Evolutionary conservation across 257 asterid species (phyloP).

Genomic region (Ocimum tenuiflorum): DNA sequence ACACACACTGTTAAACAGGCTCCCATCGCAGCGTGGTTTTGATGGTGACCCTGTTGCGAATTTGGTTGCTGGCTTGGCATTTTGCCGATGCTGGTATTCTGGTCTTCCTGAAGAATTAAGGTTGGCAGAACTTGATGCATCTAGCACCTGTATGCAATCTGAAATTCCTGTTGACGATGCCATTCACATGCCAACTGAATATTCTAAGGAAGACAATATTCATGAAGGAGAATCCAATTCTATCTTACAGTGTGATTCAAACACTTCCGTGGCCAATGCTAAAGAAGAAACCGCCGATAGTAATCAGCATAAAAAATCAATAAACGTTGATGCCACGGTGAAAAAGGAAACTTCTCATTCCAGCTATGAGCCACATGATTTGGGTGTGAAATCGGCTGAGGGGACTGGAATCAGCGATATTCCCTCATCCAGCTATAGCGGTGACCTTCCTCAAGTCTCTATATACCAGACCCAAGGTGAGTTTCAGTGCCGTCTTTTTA

Average conservation of each 20-base stretch:
- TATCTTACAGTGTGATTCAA: slow-evolving; percentile 31
- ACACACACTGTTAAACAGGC: slow-evolving; percentile 36
- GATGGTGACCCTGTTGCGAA: slow-evolving; percentile 51
- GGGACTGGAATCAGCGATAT: slow-evolving; percentile 31
- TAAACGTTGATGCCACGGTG: slow-evolving; percentile 32
- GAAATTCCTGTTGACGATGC: slow-evolving; percentile 31
- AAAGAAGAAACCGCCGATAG: slow-evolving; percentile 31
- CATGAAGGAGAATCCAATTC: slow-evolving; percentile 32
- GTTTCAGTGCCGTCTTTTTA: slow-evolving; percentile 14
- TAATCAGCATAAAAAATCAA: slow-evolving; percentile 19
- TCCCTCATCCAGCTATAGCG: slow-evolving; percentile 25
- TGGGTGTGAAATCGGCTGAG: slow-evolving; percentile 26
- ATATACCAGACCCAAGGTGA: slow-evolving; percentile 58
- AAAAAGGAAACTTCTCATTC: slow-evolving; percentile 28
- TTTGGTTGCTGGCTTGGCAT: slow-evolving; percentile 69
- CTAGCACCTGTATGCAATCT: slow-evolving; percentile 29
- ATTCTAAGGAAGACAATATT: slow-evolving; percentile 37
- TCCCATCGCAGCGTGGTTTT: slow-evolving; percentile 62
- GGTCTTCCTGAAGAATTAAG: slow-evolving; percentile 52
- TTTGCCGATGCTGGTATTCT: slow-evolving; percentile 67
- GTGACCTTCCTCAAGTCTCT: slow-evolving; percentile 45
- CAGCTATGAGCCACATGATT: slow-evolving; percentile 28
- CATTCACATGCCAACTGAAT: slow-evolving; percentile 28
- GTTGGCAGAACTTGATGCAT: slow-evolving; percentile 31
- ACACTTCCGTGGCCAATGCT: slow-evolving; percentile 57